Base-by-base conservation (phyloP, 2,329 filamentous ascomycete species). In the Trichoderma sp. region DNA sequence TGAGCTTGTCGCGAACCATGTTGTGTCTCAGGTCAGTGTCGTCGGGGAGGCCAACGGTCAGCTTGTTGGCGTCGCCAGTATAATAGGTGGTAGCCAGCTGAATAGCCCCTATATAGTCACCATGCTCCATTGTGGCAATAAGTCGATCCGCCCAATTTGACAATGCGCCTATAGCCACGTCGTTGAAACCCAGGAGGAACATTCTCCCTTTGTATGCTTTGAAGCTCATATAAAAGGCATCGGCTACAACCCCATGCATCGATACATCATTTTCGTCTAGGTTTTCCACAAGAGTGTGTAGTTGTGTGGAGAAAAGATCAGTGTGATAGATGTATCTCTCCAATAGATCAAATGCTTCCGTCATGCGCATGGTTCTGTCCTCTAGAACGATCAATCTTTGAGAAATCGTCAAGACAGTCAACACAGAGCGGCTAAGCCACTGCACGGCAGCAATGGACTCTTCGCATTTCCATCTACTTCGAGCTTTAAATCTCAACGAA, bases 141-240 rank as follows among this genome's bases (percentile, higher is more conserved):
- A 99, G 83, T 51, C 96, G 87, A 79, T 99, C 96, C 2, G 96
- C 95, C 96, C 96, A 99, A 74, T 99, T 99, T 0, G 96, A 98
- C 39, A 99, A 81, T 5, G 91, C 92, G 2, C 96, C 96, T 59
- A 98, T 92, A 0, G 93, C 93, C 51, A 97, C 84, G 76, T 98
- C 95, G 76, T 95, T 96, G 81, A 95, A 94, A n/a, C 96, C 94
- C 10, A 99, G 84, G 4, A 98, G 82, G 76, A 99, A 99, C 43
- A 97, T 84, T 34, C 95, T 88, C 5, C 96, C 94, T 79, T 98
- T 99, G 81, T 98, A 99, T 4, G 93, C 87, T 75, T 92, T 93
- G 80, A 98, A 95, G 79, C 95, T 97, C 93, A 98, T 98, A 77
- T 95, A 95, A 74, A 97, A 99, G 0, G 94, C 96, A 83, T 99